phyloP scores from a whole-genome alignment of 345 rosid species.

The Euphorbia lathyris region DNA sequence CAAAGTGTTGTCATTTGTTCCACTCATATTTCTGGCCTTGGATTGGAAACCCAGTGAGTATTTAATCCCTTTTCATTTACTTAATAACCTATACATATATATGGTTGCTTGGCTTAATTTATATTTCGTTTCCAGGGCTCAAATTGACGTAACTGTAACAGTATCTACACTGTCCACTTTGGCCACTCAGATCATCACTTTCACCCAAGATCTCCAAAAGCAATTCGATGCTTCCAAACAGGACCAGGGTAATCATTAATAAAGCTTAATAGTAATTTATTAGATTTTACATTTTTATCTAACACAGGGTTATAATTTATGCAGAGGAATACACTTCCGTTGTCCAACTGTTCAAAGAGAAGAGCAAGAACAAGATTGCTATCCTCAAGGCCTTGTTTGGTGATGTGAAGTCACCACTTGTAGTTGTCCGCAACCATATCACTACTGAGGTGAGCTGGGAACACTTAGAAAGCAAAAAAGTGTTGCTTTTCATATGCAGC shows the following conservation, averaged over 20 bases:
- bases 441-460: not conserved
- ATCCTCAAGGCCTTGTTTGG: not conserved
- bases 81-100: not conserved
- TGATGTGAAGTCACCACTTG: not conserved
- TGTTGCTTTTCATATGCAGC: not conserved
- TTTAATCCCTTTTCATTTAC: not conserved
- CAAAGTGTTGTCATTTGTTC: not conserved
- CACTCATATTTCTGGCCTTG: not conserved
- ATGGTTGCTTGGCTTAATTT: no score
- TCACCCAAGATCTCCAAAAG: not conserved
- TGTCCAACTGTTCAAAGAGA: not conserved
- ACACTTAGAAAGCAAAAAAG: not conserved
- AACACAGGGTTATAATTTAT: no score
- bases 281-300: not conserved
- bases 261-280: not conserved
- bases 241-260: not conserved
- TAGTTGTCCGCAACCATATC: not conserved
- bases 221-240: not conserved
- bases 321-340: not conserved
- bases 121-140: no score
- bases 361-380: not conserved
- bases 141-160: not conserved
- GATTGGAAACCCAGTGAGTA: not conserved
- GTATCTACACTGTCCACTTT: not conserved
- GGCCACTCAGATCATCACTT: not conserved